Percentiles rank a stretch among this genome's conserved stretches.
phyloP scores from a whole-genome alignment of 208 protist genomes.

The Leishmania lainsoni region DNA sequence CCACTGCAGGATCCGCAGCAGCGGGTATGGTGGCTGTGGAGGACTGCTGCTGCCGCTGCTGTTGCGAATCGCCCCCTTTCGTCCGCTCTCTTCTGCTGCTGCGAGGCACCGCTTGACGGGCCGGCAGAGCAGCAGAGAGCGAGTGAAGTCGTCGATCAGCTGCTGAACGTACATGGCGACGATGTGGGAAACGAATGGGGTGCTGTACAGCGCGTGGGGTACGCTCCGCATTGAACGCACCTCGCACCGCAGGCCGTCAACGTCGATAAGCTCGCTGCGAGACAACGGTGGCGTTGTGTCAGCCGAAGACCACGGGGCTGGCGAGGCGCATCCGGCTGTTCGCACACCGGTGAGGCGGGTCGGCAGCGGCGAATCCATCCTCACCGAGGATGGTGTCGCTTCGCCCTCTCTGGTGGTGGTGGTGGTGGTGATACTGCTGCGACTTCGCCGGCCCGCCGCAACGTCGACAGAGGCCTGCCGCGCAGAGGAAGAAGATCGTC shows the following conservation, averaged over 20 bases:
- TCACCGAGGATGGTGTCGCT: background rate
- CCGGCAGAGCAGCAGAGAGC: conserved; percentile 46
- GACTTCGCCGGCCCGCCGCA: background rate
- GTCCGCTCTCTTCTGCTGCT: background rate
- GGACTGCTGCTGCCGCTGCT: background rate
- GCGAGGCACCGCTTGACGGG: background rate
- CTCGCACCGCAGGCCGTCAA: conserved; percentile 52
- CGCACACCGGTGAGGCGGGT: background rate
- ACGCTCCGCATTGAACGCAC: conserved; percentile 60
- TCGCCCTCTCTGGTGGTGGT: background rate
- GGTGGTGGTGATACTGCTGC: background rate
- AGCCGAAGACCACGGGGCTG: background rate
- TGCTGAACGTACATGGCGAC: conserved; percentile 50
- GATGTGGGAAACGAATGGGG: conserved; percentile 29
- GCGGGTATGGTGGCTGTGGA: background rate
- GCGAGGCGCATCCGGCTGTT: background rate
- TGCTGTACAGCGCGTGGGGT: conserved; percentile 45
- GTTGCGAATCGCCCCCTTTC: background rate
- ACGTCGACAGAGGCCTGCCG: background rate
- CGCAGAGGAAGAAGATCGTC: background rate
- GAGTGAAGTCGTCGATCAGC: conserved; percentile 49
- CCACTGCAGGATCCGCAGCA: too few relatives aligned
- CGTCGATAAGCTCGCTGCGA: background rate
- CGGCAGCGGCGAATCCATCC: background rate
- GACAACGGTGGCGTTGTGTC: background rate